These are phyloP conservation scores for Phallus indusiatus DNA, from an alignment of 768 basidiomycete genomes.

Conservation along the genomic window DNA sequence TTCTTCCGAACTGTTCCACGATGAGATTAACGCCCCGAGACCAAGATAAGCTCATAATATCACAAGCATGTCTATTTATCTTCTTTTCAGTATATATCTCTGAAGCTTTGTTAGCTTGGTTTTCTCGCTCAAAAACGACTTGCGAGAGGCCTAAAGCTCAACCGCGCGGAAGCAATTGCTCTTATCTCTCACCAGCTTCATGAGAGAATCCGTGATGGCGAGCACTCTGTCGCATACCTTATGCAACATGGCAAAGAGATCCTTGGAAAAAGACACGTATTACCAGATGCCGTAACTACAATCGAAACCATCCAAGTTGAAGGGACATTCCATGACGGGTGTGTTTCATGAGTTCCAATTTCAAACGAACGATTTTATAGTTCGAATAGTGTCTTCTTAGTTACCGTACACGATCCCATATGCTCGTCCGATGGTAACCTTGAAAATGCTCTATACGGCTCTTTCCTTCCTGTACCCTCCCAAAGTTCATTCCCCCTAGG, in stretches of 20 bases:
- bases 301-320: slow-evolving; percentile 90
- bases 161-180: slow-evolving; percentile 79
- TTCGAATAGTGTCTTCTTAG: slow-evolving; percentile 70
- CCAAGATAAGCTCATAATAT: slow-evolving; percentile 63
- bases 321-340: slow-evolving; percentile 87
- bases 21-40: slow-evolving; percentile 75
- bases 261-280: slow-evolving; percentile 82
- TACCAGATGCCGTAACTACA: slow-evolving; percentile 64
- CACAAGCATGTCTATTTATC: slow-evolving; percentile 39
- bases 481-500: slow-evolving; percentile 52
- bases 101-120: slow-evolving; percentile 46
- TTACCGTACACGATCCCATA: slow-evolving; percentile 93
- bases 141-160: slow-evolving; percentile 84
- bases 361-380: slow-evolving; percentile 6
- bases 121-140: slow-evolving; percentile 89
- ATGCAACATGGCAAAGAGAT: slow-evolving; percentile 89
- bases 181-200: slow-evolving; percentile 90
- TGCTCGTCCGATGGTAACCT: slow-evolving; percentile 75
- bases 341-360: background rate
- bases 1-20: background rate
- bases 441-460: slow-evolving; percentile 82
- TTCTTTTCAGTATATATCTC: too few species aligned
- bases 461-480: slow-evolving; percentile 78
- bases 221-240: slow-evolving; percentile 75
- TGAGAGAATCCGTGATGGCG: slow-evolving; percentile 89